A percentile compares a stretch with the other conserved stretches of the same genome.
Conservation (phyloP, 306 rosid genomes). For the Notholithocarpus densiflorus region DNA sequence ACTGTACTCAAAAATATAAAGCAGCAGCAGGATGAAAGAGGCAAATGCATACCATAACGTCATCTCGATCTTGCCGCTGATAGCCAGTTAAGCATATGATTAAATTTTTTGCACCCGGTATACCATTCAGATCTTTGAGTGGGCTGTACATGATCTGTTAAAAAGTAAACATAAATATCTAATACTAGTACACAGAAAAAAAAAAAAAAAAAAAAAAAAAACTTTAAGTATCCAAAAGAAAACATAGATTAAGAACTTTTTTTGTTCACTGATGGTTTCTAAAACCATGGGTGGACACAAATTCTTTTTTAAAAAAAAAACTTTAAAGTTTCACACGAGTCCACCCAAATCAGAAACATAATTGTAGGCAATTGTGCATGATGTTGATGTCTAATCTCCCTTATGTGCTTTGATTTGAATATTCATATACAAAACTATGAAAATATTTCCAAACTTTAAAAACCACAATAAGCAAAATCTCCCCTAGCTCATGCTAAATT, state of each 20-base stretch:
- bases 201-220: neutral
- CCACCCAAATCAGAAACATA: neutral
- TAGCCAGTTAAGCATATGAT: conserved; percentile 88
- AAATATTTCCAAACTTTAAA: neutral
- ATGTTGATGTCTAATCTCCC: neutral
- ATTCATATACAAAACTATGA: neutral
- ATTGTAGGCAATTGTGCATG: neutral
- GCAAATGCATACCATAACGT: conserved; percentile 59
- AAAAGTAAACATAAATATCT: conserved; percentile 21
- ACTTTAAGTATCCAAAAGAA: neutral
- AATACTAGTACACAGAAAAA: neutral
- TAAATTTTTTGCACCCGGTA: conserved; percentile 64
- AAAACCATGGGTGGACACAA: neutral
- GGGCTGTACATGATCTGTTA: conserved; percentile 83
- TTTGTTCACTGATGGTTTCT: neutral
- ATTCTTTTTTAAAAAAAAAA: neutral
- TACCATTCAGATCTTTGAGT: conserved; percentile 61
- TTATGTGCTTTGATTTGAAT: neutral
- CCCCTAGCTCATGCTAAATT: neutral
- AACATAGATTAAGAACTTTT: neutral
- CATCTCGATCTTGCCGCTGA: conserved; percentile 89
- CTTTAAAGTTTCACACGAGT: neutral
- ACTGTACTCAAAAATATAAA: neutral
- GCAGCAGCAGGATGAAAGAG: neutral
- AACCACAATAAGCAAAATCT: neutral